Evolutionary conservation across 805 yeast genomes (phyloP).

Genomic region (Candida dajiaensis): DNA sequence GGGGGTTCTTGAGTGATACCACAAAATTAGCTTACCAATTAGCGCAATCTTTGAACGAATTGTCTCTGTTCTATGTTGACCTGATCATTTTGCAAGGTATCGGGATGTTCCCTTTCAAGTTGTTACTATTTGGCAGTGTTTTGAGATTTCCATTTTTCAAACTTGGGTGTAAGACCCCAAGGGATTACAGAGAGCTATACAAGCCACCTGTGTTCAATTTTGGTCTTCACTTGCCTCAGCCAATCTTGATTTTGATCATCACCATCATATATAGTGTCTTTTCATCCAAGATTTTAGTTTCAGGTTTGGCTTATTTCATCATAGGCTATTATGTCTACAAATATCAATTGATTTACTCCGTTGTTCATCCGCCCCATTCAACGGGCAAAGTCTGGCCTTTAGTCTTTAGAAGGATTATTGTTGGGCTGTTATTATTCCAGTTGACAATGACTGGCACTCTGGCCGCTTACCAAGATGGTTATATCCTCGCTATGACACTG

Average conservation of each 20-base stretch:
- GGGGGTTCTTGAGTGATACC: conserved; percentile 82
- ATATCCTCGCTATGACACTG: conserved; percentile 61
- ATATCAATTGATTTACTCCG: conserved; percentile 82
- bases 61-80: conserved; percentile 87
- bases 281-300: conserved; percentile 80
- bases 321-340: conserved; percentile 87
- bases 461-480: conserved; percentile 68
- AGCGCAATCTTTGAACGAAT: conserved; percentile 73
- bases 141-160: conserved; percentile 66
- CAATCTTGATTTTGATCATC: conserved; percentile 78
- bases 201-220: conserved; percentile 91
- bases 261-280: conserved; percentile 84
- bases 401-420: conserved; percentile 71
- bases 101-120: conserved; percentile 85
- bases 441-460: conserved; percentile 90
- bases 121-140: conserved; percentile 73
- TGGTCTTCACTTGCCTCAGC: conserved; percentile 88
- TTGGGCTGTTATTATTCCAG: conserved; percentile 82
- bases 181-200: conserved; percentile 69
- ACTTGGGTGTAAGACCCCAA: conserved; percentile 66
- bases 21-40: conserved; percentile 82
- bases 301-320: conserved; percentile 80
- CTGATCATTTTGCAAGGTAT: conserved; percentile 74
- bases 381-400: conserved; percentile 97
- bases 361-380: conserved; percentile 94